These are phyloP conservation scores for Gloeostereum incarnatum DNA, from an alignment of 768 basidiomycete genomes.

Conservation along the genomic window DNA sequence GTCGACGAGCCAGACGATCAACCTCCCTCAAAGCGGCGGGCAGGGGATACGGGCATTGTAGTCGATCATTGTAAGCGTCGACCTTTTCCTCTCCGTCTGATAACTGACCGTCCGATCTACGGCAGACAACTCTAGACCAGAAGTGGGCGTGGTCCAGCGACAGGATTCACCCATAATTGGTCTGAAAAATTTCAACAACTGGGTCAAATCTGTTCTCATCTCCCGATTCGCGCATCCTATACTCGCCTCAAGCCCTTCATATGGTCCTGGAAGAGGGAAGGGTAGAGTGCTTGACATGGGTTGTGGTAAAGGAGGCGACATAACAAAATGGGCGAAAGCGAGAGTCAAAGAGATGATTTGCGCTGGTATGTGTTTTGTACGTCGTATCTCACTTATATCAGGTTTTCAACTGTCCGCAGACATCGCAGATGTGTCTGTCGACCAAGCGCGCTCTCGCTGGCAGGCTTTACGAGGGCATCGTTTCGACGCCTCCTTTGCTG, in stretches of 20 bases:
- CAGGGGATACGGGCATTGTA: conserved; percentile 66
- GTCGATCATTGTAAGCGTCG: conserved; percentile 66
- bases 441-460: conserved; percentile 80
- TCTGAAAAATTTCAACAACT: conserved; percentile 97
- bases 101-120: conserved; percentile 4
- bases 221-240: conserved; percentile 78
- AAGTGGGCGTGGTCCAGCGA: conserved; percentile 80
- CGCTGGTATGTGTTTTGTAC: conserved; percentile 44
- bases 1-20: conserved; percentile 26
- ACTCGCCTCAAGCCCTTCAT: conserved; percentile 31
- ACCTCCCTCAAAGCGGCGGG: conserved; percentile 39
- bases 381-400: conserved; percentile 5
- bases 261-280: conserved; percentile 18
- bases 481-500: conserved; percentile 75
- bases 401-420: conserved; percentile 43
- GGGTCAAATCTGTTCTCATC: conserved; percentile 97
- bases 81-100: conserved; percentile 4
- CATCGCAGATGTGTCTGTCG: conserved; percentile 80
- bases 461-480: conserved; percentile 35
- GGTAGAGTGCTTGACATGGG: conserved; percentile 94
- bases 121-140: conserved; percentile 94
- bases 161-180: conserved; percentile 92
- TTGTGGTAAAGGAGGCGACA: conserved; percentile 98
- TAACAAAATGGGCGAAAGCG: conserved; percentile 92
- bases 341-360: conserved; percentile 71